Evolutionary conservation across 345 rosid species (phyloP), one percentile per base, ranked within the genome.

Genomic region (Eucalyptus viminalis): DNA sequence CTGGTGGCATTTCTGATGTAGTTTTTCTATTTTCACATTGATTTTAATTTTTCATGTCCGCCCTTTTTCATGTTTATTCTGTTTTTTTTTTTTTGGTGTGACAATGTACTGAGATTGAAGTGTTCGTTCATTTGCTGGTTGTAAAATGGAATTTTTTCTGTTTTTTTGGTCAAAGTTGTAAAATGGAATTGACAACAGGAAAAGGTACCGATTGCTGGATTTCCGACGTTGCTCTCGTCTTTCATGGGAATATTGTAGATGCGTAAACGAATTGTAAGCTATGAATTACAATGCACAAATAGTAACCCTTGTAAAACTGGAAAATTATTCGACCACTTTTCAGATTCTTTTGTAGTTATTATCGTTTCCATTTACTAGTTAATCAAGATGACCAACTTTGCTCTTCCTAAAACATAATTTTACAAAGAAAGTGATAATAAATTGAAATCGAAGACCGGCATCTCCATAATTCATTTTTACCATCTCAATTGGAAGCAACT

Each of bases 331-430:
- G 5, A 31, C 16, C 2, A 6, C 6, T 3, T 31, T 67, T 67
- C 10, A 1, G 2, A n/a, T 3, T 1, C 10, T 31, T 67, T 67
- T 3, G 8, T 8, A 6, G 12, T 72, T 10, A 37, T 16, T 21
- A 21, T 40, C 4, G 22, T 72, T 72, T 22, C 14, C 83, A 72
- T 37, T 37, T 10, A 2, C 45, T 17, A 11, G 83, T 37, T 72
- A 37, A 72, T 72, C 27, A 21, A 11, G 45, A 21, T 37, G 45
- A 72, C 9, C 44, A 37, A 37, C 14, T 72, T 17, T 3, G 45
- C 81, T 37, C 81, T 37, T 37, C 25, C 14, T 34, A 37, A 17
- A 37, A 37, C 45, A 72, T 37, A 43, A 21, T 11, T 6, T 72
- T 37, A 29, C 16, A 27, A 62, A 62, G 34, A 29, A 56, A 56